phyloP scores from a whole-genome alignment of 2,329 filamentous ascomycete species.

The Claviceps sorghi region DNA sequence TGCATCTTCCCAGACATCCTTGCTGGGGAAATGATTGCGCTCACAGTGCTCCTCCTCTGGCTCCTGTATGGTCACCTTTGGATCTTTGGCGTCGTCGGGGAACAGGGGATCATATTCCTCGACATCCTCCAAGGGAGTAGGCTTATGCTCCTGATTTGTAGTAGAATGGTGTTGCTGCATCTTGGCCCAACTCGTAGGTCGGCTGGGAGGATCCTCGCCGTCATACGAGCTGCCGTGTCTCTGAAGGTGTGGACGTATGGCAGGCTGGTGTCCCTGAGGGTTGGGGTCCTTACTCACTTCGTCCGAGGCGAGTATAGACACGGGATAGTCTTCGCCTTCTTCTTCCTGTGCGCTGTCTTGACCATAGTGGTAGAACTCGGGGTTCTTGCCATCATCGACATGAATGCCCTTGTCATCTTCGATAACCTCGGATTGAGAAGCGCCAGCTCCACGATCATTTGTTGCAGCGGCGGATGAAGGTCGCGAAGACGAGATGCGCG shows the following conservation, averaged over 20 bases:
- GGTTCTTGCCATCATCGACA: slow-evolving; percentile 45
- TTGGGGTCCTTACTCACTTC: slow-evolving; percentile 64
- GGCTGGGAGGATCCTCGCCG: slow-evolving; percentile 42
- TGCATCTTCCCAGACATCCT: slow-evolving; percentile 94
- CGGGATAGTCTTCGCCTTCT: slow-evolving; percentile 48
- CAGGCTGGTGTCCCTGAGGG: slow-evolving; percentile 58
- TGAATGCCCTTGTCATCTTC: slow-evolving; percentile 53
- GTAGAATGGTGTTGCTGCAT: slow-evolving; percentile 41
- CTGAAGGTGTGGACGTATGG: slow-evolving; percentile 60
- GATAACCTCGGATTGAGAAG: slow-evolving; percentile 16
- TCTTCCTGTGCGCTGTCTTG: slow-evolving; percentile 34
- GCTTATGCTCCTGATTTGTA: slow-evolving; percentile 35
- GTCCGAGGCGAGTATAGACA: slow-evolving; percentile 78
- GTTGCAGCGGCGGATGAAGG: slow-evolving; percentile 26
- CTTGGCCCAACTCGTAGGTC: slow-evolving; percentile 45
- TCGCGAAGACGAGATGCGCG: slow-evolving; percentile 57
- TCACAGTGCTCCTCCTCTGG: slow-evolving; percentile 32
- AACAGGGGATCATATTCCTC: slow-evolving; percentile 94
- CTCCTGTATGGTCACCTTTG: slow-evolving; percentile 14
- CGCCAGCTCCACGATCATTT: slow-evolving; percentile 12
- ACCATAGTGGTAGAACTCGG: slow-evolving; percentile 24
- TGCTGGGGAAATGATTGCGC: slow-evolving; percentile 70
- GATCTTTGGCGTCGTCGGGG: slow-evolving; percentile 54
- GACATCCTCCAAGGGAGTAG: slow-evolving; percentile 70
- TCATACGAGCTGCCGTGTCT: slow-evolving; percentile 46